Conservation (phyloP, 2,329 filamentous ascomycete genomes). For the Pseudohalonectria lignicola region DNA sequence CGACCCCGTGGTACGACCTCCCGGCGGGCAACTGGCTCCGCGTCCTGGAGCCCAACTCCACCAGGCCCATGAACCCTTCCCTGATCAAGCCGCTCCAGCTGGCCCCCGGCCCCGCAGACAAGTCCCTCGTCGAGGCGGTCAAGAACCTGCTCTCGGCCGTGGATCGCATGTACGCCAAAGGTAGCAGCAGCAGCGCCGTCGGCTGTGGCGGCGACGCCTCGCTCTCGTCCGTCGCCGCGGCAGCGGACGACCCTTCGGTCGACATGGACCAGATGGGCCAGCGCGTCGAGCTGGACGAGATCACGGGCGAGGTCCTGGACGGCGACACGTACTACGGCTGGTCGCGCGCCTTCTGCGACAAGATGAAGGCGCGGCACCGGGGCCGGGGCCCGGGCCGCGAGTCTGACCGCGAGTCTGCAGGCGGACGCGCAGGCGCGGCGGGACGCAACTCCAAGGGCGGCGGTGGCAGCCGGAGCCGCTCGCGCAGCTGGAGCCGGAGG, state of each 20-base stretch:
- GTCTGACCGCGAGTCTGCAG: slow-evolving; percentile 19
- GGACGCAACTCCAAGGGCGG: slow-evolving; percentile 13
- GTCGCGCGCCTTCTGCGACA: slow-evolving; percentile 70
- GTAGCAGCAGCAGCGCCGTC: no score
- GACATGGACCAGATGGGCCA: slow-evolving; percentile 72
- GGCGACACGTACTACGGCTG: slow-evolving; percentile 81
- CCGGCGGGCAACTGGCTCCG: slow-evolving; percentile 75
- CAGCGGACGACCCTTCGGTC: slow-evolving; percentile 30
- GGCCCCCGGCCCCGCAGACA: slow-evolving; percentile 54
- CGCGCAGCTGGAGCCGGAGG: background rate
- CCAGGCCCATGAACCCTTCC: slow-evolving; percentile 59
- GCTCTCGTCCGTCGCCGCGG: slow-evolving; percentile 12
- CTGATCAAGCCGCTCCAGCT: slow-evolving; percentile 64
- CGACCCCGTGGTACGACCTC: slow-evolving; percentile 68
- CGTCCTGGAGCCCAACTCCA: slow-evolving; percentile 66
- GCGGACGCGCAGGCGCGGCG: slow-evolving; percentile 16
- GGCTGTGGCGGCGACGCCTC: slow-evolving; percentile 6
- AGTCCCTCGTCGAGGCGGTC: slow-evolving; percentile 55
- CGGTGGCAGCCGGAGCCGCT: slow-evolving; percentile 10
- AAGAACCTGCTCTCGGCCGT: slow-evolving; percentile 59
- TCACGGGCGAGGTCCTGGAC: slow-evolving; percentile 51
- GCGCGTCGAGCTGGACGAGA: slow-evolving; percentile 49
- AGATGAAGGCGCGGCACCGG: slow-evolving; percentile 53
- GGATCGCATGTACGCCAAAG: slow-evolving; percentile 50
- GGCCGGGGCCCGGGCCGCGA: slow-evolving; percentile 19